Conservation (phyloP, 2,329 filamentous ascomycete genomes). For the Camptophora hylomeconis region DNA sequence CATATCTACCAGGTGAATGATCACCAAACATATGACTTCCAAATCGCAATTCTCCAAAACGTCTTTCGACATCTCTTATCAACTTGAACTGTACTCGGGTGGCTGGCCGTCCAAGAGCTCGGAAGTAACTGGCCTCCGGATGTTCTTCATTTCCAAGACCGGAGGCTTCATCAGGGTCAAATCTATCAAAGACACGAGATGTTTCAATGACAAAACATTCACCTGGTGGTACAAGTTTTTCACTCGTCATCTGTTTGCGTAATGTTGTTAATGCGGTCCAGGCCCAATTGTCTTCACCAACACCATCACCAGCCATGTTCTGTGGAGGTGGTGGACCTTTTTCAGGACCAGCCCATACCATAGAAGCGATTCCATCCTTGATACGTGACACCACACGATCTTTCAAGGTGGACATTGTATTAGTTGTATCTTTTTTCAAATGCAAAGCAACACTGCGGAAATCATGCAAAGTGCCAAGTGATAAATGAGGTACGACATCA, state of each 20-base stretch:
- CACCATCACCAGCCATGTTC: slow-evolving; percentile 32
- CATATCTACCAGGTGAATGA: slow-evolving; percentile 63
- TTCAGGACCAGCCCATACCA: slow-evolving; percentile 41
- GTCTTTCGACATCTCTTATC: slow-evolving; percentile 54
- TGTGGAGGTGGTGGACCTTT: slow-evolving; percentile 27
- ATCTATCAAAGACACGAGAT: slow-evolving; percentile 50
- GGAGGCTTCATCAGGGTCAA: slow-evolving; percentile 18
- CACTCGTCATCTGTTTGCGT: slow-evolving; percentile 52
- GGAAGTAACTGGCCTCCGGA: slow-evolving; percentile 18
- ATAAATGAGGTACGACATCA: slow-evolving; percentile 62
- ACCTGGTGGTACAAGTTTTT: slow-evolving; percentile 61
- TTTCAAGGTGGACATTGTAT: slow-evolving; percentile 54
- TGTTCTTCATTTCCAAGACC: slow-evolving; percentile 22
- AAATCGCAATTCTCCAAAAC: slow-evolving; percentile 59
- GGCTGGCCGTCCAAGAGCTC: slow-evolving; percentile 48
- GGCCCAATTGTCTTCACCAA: slow-evolving; percentile 57
- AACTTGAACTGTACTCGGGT: slow-evolving; percentile 58
- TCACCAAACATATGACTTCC: slow-evolving; percentile 62
- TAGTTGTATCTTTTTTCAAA: slow-evolving; percentile 58
- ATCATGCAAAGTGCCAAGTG: slow-evolving; percentile 61
- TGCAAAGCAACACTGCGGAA: slow-evolving; percentile 59
- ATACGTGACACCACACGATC: slow-evolving; percentile 54
- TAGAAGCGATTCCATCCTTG: slow-evolving; percentile 46
- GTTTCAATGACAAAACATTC: slow-evolving; percentile 64
- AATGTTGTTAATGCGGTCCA: slow-evolving; percentile 54